phyloP scores from a whole-genome alignment of 1,139 yeast species.

The Hyphopichia fennica region DNA sequence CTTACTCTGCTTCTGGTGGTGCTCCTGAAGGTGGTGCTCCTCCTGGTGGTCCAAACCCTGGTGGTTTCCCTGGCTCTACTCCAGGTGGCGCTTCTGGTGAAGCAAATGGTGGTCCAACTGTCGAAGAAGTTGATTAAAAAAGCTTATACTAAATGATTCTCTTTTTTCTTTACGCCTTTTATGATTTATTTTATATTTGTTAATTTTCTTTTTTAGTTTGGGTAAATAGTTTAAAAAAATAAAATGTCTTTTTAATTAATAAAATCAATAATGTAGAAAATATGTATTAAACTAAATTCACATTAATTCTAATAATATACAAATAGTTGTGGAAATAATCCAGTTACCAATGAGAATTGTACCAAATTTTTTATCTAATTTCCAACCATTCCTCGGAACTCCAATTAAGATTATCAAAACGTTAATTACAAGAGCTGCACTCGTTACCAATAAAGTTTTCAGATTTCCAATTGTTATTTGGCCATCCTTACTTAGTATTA shows the following conservation, averaged over 20 bases:
- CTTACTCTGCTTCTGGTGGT: conserved; percentile 60
- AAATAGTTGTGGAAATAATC: conserved; percentile 48
- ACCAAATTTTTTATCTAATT: conserved; percentile 60
- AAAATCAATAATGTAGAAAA: not conserved
- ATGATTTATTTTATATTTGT: not conserved
- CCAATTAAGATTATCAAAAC: conserved; percentile 51
- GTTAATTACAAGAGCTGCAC: conserved; percentile 52
- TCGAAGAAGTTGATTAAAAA: conserved; percentile 66
- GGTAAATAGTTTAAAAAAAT: not conserved
- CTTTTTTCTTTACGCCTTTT: not conserved
- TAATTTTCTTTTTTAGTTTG: not conserved
- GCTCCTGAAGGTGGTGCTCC: conserved; percentile 23
- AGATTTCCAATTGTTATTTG: conserved; percentile 34
- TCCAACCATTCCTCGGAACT: conserved; percentile 69
- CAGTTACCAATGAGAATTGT: conserved; percentile 52
- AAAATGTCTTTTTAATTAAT: not conserved
- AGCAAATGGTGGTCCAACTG: conserved; percentile 60
- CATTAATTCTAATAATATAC: conserved; percentile 29
- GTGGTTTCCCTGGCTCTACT: conserved; percentile 41
- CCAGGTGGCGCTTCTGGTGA: conserved; percentile 40
- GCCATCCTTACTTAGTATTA: conserved; percentile 33
- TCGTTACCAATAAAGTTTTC: conserved; percentile 48
- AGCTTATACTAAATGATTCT: not conserved
- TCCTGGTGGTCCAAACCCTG: conserved; percentile 22
- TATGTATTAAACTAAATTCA: not conserved